Evolutionary conservation across 2,329 filamentous ascomycete genomes (phyloP), one percentile per base, ranked within the genome.

Genomic region (Phyllosticta paracitricarpa): DNA sequence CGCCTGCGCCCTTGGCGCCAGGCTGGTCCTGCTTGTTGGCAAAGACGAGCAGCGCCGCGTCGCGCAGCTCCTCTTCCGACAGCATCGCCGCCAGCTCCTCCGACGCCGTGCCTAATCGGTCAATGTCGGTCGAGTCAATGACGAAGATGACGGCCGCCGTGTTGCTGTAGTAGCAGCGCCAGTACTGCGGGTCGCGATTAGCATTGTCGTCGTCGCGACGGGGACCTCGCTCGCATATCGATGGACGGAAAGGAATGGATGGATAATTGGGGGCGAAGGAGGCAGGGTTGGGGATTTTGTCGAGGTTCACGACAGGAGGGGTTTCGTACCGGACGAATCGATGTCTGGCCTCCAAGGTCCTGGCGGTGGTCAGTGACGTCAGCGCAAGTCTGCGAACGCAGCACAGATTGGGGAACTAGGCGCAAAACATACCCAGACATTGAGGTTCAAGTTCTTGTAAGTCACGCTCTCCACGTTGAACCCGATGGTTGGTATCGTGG

Each of bases 1-100:
- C 94, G 19, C 91, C 94, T 1, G 94, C 94, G 2, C 93, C 94
- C 78, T 96, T 96, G 56, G 94, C 93, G 19, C 94, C 94, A 1
- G 93, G 93, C 76, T 97, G 91, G 77, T 99, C 94, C 76, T 99
- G 94, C 80, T 99, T 99, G 79, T 99, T 99, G 70, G 94, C 94
- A 76, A 97, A 99, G 10, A 99, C 94, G 60, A 99, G 79, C 60
- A 99, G 79, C 24, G 91, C 87, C 12, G 94, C 93, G 71, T 97
- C 94, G 72, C 91, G 89, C 61, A 99, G 82, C 76, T 99, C 93
- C 66, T 97, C 94, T 77, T 99, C 94, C 71, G 95, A 95, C 65
- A 99, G 78, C 94, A 99, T 99, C 17, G 92, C 90, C 62, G 88
- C 84, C 61, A 99, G 79, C 77, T 99, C 94, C 73, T 97, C 94